Evolutionary conservation across 768 basidiomycete genomes (phyloP), one percentile per base, ranked within the genome.

Genomic region (Stropharia rugosoannulata): DNA sequence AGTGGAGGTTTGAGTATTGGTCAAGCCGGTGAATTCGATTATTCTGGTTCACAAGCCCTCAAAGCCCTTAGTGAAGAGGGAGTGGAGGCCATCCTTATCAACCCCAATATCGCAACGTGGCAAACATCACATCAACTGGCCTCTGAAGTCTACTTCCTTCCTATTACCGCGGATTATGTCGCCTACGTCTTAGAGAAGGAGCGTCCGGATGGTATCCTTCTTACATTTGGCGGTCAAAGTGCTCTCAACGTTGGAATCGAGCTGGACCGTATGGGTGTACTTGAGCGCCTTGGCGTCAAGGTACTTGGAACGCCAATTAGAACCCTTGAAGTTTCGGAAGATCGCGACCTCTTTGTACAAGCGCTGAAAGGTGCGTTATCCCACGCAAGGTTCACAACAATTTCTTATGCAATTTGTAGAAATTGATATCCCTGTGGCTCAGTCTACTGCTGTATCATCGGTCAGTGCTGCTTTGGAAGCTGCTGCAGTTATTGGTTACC

Each of bases 11-110:
- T 99, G 44, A 89, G 87, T 65, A 99, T 99, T 55, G 97, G 97
- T 27, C 97, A 99, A 72, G 97, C 97, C 4, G 97, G 97, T 71
- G 97, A 99, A 75, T 99, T 99, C 72, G 97, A 99, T 71, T 99
- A 99, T 70, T 98, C 96, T 16, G 97, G 97, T 44, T 98, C 96
- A 5, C 97, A 99, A 73, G 97, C 97, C 9, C 85, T 99, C 73
- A 98, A 99, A 71, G 97, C 97, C 13, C 86, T 99, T 50, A 85
- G 88, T 63, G 97, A 99, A 72, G 93, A 95, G 70, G 95, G 95
- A 51, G 87, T 99, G 49, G 83, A 90, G 54, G 92, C 94, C 32
- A 87, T 99, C 59, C 86, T 99, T 60, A 93, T 99, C 71, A 99
- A 98, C 72, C 97, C 97, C 45, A 98, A 99, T 69, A 98, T 98